Conservation (phyloP, 176 grass and related monocot species). For the Aegilops speltoides region DNA sequence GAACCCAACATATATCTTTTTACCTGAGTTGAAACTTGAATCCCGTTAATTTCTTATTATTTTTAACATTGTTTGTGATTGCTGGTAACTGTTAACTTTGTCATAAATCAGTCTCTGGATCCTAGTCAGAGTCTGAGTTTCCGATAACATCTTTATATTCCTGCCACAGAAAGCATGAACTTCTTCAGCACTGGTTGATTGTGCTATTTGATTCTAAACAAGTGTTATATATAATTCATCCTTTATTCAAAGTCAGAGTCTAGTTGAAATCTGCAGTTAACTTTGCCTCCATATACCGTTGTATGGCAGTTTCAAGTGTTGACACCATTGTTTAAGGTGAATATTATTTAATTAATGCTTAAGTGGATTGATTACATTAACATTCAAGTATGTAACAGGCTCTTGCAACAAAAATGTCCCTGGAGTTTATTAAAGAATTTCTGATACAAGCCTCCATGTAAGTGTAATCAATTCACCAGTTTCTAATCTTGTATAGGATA, state of each 20-base stretch:
- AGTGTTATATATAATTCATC: background rate
- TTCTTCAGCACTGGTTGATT: background rate
- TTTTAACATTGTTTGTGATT: background rate
- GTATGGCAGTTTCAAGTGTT: too few species aligned
- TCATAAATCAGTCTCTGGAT: background rate
- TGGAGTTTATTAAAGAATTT: constrained; percentile 60
- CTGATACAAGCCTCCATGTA: constrained; percentile 75
- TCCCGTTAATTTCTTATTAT: background rate
- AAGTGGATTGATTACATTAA: constrained; percentile 32
- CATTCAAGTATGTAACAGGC: constrained; percentile 46
- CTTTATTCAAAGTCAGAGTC: background rate
- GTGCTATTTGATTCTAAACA: background rate
- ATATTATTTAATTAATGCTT: constrained; percentile 1
- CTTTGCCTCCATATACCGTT: too few species aligned
- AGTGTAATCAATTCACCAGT: constrained; percentile 31
- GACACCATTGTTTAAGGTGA: background rate
- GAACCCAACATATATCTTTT: background rate
- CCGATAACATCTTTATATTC: background rate
- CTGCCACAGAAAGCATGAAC: background rate
- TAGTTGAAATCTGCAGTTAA: background rate
- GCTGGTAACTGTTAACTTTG: background rate
- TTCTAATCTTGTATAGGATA: constrained; percentile 13
- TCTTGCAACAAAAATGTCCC: constrained; percentile 44
- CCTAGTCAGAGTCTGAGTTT: too few species aligned
- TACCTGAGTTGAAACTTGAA: background rate